phyloP scores from a whole-genome alignment of 306 rosid genomes.

The Ochetophila trinervis region DNA sequence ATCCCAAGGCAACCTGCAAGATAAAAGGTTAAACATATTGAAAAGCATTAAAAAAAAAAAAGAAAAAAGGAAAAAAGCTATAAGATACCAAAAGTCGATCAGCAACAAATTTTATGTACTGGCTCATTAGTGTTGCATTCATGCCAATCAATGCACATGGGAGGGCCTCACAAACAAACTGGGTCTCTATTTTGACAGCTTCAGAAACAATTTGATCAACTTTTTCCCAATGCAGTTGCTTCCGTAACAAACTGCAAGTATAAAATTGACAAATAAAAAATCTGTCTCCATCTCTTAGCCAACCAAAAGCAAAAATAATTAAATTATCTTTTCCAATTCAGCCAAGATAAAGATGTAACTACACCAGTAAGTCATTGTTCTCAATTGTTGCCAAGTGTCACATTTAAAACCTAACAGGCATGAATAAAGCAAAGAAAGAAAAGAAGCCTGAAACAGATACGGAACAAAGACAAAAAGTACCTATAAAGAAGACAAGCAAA shows the following conservation, averaged over 20 bases:
- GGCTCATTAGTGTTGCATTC: conserved; percentile 87
- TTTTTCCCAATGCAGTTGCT: conserved; percentile 43
- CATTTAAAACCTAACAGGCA: conserved; percentile 11
- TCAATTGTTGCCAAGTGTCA: conserved; percentile 11
- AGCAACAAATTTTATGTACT: conserved; percentile 86
- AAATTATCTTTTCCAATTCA: not conserved
- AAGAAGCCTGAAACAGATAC: not conserved
- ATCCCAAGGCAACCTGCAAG: conserved; percentile 65
- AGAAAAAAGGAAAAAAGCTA: not conserved
- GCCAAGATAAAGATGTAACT: not conserved
- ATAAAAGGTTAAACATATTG: not conserved
- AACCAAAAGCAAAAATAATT: not conserved
- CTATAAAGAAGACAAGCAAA: conserved; percentile 93
- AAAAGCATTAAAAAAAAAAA: not conserved
- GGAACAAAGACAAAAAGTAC: conserved; percentile 23
- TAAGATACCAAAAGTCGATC: conserved; percentile 73
- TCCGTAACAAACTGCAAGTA: conserved; percentile 53
- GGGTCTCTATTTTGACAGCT: conserved; percentile 75
- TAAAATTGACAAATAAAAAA: not conserved
- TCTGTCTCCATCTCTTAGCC: not conserved
- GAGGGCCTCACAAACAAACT: conserved; percentile 84
- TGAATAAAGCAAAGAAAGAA: not conserved
- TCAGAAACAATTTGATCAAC: conserved; percentile 52
- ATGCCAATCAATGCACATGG: conserved; percentile 93
- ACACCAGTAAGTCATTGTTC: not conserved